A percentile compares a stretch with the other conserved stretches of the same genome.
Conservation (phyloP, 176 grass and related monocot species). For the Juncus inflexus region DNA sequence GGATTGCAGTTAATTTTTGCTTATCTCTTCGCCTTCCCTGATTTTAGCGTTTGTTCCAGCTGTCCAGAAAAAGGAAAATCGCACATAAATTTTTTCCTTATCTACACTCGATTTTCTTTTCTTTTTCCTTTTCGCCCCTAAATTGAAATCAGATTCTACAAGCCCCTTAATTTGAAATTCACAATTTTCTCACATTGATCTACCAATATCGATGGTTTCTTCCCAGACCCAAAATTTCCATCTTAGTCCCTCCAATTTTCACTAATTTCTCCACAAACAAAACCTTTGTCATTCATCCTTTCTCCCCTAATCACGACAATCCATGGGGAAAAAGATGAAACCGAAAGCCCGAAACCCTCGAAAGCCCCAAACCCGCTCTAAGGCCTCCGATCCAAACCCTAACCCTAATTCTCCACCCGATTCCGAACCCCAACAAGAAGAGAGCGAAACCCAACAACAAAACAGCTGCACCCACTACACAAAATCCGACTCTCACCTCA, state of each 20-base stretch:
- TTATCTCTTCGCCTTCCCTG: background rate
- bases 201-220: background rate
- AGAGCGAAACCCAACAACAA: conserved; percentile 36
- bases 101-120: background rate
- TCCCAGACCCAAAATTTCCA: background rate
- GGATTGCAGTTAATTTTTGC: background rate
- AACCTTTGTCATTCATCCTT: background rate
- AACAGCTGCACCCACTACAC: conserved; percentile 52
- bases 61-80: background rate
- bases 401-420: background rate
- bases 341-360: conserved; percentile 17
- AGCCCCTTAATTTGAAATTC: background rate
- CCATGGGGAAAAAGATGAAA: conserved; percentile 25
- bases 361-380: conserved; percentile 4
- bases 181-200: conserved; percentile 1
- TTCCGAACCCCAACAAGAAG: conserved; percentile 8
- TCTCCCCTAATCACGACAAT: background rate
- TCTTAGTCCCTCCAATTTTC: conserved; percentile 1
- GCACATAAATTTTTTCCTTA: background rate
- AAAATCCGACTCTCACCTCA: conserved; percentile 30
- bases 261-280: background rate
- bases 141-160: background rate
- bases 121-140: background rate
- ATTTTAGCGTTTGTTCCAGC: conserved; percentile 10
- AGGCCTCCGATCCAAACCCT: conserved; percentile 6